Evolutionary conservation across 352 stramenopile genomes (phyloP), one percentile per base, ranked within the genome.

Genomic region (Phytophthora multivora): DNA sequence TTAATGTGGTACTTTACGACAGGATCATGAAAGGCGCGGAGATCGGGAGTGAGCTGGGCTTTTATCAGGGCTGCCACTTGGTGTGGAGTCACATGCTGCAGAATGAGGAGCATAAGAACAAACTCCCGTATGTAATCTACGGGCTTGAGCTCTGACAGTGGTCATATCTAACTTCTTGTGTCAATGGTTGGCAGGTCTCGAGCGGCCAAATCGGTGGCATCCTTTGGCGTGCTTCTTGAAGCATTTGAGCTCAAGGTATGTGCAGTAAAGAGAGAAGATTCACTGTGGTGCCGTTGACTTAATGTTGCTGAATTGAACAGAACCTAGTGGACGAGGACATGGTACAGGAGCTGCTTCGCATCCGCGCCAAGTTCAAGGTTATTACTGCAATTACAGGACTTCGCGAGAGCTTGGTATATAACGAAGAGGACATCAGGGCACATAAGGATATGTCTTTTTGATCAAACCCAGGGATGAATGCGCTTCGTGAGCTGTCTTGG

Each of bases 381-480:
- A 88, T 93, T 46, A 86, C 73, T 16, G 70, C 82, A 26, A 73
- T 90, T 40, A 46, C 88, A 15, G 78, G 80, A 0, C 50, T 90
- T 42, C 80, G 80, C 38, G 58, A 70, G 23, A 65, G 55, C 5
- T 68, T 94, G 33, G 76, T 90, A 31, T 94, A 89, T 72, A 92
- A 69, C 47, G 57, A 83, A 18, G 74, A 86, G 21, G 79, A 91
- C 43, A 69, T 89, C 12, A 58, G 87, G 38, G 81, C 81, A 19
- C 86, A 94, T 66, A 92, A 92, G 66, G 87, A 92, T 63, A 92
- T 94, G 86, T 92, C 83, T 2, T 94, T 94, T 51, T 94, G 31
- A 73, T 23, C 18, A 46, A 23, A 23, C 2, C 21, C 21, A 23
- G 21, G 21, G 21, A 2, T 23, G 21, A 2, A 23, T 23, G 21